Evolutionary conservation across 306 rosid species (phyloP).

Genomic region (Cucurbita pepo): DNA sequence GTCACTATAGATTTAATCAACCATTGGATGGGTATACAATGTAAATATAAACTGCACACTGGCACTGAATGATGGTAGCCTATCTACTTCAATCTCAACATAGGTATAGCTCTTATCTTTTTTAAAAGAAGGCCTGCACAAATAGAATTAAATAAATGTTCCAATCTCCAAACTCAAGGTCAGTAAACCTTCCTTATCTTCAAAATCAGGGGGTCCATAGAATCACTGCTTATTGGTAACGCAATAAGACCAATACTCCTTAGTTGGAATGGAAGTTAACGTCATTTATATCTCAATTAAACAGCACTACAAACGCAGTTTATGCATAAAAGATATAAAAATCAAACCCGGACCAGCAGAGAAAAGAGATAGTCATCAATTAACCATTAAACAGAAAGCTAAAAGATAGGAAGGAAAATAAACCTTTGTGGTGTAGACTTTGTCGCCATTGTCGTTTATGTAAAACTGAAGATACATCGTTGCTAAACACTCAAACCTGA

Average conservation of each 20-base stretch:
- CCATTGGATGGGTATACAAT: neutral
- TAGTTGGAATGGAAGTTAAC: neutral
- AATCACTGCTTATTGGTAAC: neutral
- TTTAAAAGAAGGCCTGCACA: neutral
- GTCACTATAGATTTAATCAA: neutral
- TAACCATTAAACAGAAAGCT: neutral
- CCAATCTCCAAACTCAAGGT: neutral
- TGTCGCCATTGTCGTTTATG: constrained; percentile 70
- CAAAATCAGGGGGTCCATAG: neutral
- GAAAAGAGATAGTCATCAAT: neutral
- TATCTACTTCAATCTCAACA: neutral
- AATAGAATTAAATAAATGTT: neutral
- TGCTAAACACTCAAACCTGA: neutral
- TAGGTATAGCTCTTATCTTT: neutral
- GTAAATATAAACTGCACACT: neutral
- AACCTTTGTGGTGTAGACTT: constrained; percentile 80
- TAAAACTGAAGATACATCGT: constrained; percentile 72
- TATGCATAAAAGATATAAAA: neutral
- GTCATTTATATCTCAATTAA: neutral
- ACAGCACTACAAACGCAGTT: neutral
- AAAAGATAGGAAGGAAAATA: neutral
- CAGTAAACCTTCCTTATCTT: neutral
- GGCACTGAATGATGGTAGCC: neutral
- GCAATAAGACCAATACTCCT: neutral
- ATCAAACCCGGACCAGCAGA: neutral